phyloP scores from a whole-genome alignment of 2,329 filamentous ascomycete genomes.

The Leptodontidium sp. region DNA sequence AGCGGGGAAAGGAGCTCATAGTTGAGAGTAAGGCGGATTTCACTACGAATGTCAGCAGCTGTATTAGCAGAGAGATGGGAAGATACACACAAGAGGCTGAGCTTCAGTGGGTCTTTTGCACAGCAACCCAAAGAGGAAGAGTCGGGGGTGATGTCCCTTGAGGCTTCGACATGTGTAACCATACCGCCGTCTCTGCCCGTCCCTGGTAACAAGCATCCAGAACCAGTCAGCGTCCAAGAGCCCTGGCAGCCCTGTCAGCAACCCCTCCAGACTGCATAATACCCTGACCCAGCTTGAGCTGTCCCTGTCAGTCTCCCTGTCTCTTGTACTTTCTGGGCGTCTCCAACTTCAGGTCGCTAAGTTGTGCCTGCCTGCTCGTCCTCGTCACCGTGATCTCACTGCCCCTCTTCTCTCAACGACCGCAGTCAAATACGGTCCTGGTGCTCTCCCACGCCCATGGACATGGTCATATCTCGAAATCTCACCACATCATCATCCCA shows the following conservation, averaged over 20 bases:
- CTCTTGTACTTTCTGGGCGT: not conserved
- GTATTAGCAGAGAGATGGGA: not conserved
- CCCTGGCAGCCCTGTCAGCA: constrained; percentile 6
- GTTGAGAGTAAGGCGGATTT: not conserved
- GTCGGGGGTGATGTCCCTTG: not conserved
- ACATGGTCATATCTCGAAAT: constrained; percentile 7
- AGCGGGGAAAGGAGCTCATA: too few relatives aligned
- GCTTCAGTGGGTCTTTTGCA: not conserved
- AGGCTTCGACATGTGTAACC: constrained; percentile 10
- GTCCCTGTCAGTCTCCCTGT: not conserved
- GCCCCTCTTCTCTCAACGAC: not conserved
- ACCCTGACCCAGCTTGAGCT: constrained; percentile 10
- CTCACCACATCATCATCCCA: constrained; percentile 8
- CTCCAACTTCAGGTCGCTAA: constrained; percentile 2
- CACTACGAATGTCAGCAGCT: not conserved
- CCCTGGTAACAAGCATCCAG: constrained; percentile 8
- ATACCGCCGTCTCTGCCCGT: not conserved
- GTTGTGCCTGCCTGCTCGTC: constrained; percentile 6
- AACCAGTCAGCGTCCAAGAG: not conserved
- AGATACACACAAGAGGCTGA: not conserved
- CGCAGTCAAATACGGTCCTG: constrained; percentile 18
- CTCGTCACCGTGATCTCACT: not conserved
- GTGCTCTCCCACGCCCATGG: not conserved
- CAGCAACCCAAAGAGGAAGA: not conserved
- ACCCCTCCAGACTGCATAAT: not conserved